Percentiles rank a stretch among this genome's conserved stretches.
These are phyloP conservation scores for Mallotus nudiflorus DNA, from an alignment of 345 rosid species.

Conservation along the genomic window DNA sequence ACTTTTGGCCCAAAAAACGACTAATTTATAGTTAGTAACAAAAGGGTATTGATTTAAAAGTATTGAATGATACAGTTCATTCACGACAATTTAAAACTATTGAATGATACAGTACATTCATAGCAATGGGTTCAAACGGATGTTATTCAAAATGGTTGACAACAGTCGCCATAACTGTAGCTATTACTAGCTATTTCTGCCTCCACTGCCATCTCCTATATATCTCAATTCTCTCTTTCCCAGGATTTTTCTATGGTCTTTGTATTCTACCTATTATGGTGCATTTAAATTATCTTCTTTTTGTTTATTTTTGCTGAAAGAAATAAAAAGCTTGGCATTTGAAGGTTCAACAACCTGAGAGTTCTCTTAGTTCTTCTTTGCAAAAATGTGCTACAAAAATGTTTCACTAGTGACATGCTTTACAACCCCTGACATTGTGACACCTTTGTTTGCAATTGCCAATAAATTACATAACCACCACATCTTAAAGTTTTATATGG, in stretches of 20 bases:
- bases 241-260: background rate
- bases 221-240: conserved; percentile 1
- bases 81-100: no score
- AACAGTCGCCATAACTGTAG: conserved; percentile 16
- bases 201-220: conserved; percentile 37
- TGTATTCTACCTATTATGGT: background rate
- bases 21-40: background rate
- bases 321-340: conserved; percentile 33
- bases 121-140: conserved; percentile 12
- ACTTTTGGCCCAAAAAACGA: background rate
- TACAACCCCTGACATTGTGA: no score
- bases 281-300: background rate
- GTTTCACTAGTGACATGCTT: no score
- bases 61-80: no score
- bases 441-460: no score
- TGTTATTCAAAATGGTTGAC: conserved; percentile 21
- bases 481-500: no score
- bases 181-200: conserved; percentile 39
- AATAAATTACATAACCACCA: no score
- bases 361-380: conserved; percentile 54
- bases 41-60: background rate
- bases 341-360: conserved; percentile 52
- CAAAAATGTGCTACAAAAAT: conserved; percentile 73
- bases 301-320: conserved; percentile 56
- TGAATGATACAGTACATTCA: no score